Evolutionary conservation across 768 basidiomycete genomes (phyloP).

Genomic region (Scleroderma citrinum): DNA sequence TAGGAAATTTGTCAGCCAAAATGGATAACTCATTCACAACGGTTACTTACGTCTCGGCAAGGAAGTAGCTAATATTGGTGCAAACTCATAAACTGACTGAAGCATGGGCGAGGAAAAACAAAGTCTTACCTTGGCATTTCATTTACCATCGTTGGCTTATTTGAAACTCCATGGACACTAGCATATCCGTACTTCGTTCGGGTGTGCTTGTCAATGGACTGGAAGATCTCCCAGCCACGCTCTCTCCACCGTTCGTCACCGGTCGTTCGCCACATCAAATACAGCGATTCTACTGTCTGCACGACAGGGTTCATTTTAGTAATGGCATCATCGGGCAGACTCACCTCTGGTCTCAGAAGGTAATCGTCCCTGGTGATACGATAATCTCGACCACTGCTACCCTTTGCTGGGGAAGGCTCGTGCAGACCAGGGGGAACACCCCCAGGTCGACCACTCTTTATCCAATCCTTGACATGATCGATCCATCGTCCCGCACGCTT

Average conservation of each 20-base stretch:
- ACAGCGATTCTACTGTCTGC: conserved; percentile 49
- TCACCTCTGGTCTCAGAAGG: conserved; percentile 47
- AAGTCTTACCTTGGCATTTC: conserved; percentile 40
- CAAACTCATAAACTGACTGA: neutral
- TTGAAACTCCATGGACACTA: conserved; percentile 33
- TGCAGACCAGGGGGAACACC: conserved; percentile 32
- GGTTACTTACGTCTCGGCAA: conserved; percentile 44
- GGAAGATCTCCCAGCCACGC: conserved; percentile 39
- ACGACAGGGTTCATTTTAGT: neutral
- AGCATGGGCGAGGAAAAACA: neutral
- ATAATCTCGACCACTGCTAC: conserved; percentile 35
- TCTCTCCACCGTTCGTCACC: conserved; percentile 47
- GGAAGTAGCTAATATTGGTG: conserved; percentile 37
- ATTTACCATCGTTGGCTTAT: conserved; percentile 29
- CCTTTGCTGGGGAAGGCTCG: conserved; percentile 14
- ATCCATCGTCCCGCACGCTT: conserved; percentile 32
- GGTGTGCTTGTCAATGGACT: conserved; percentile 44
- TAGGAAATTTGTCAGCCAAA: conserved; percentile 16
- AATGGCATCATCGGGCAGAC: conserved; percentile 4
- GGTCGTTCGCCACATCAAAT: conserved; percentile 48
- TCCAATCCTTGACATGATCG: conserved; percentile 37
- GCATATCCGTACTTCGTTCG: conserved; percentile 44
- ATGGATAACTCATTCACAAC: neutral
- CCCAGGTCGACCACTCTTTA: conserved; percentile 30
- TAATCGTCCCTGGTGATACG: conserved; percentile 26